phyloP scores from a whole-genome alignment of 2,329 filamentous ascomycete genomes.

The Ceratocystis alfenasii region DNA sequence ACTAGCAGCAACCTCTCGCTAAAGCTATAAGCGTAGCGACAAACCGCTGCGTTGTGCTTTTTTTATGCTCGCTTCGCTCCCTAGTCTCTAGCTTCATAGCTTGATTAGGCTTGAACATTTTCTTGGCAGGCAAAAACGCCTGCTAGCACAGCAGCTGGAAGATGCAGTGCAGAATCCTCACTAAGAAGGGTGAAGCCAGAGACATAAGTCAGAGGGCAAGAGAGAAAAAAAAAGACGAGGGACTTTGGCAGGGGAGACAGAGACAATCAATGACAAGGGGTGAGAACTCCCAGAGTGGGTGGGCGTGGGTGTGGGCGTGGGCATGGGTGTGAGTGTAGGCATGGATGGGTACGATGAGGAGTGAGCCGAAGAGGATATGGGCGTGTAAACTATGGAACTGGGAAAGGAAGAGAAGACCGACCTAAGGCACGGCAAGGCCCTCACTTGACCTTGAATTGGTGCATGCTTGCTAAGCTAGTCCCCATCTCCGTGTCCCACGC shows the following conservation, averaged over 20 bases:
- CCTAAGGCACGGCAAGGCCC: neutral
- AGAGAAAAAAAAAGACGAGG: neutral
- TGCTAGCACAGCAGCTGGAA: neutral
- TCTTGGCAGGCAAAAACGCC: constrained; percentile 1
- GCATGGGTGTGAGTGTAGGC: too few species aligned
- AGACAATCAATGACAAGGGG: neutral
- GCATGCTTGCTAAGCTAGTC: neutral
- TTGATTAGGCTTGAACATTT: neutral
- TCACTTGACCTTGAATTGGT: neutral
- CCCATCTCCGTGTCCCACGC: neutral
- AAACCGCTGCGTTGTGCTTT: neutral
- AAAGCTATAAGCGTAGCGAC: neutral
- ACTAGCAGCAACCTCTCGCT: neutral
- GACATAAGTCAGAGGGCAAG: neutral
- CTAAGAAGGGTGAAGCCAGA: neutral
- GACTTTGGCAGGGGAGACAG: neutral
- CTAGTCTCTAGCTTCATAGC: neutral
- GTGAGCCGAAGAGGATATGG: neutral
- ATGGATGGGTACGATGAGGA: too few species aligned
- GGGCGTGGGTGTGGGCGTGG: neutral
- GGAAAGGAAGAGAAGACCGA: neutral
- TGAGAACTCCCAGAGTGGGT: neutral
- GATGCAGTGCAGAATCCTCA: neutral
- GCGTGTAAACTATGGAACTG: neutral
- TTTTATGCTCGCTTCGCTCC: neutral